Conservation (phyloP, 2,329 filamentous ascomycete genomes). For the Talaromyces rugulosus region DNA sequence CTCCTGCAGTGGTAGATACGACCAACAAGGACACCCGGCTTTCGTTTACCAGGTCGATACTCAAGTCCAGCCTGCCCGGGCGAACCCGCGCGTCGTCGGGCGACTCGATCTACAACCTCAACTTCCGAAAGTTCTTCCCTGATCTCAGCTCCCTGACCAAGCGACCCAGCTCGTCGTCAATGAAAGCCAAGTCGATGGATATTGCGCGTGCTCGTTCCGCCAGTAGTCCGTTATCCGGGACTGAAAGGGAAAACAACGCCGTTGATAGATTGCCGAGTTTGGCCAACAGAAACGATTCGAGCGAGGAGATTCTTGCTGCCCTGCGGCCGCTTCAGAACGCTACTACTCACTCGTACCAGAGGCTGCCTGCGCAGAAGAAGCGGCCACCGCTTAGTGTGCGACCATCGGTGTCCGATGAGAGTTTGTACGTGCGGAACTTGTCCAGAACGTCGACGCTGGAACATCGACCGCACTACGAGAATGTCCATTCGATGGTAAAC, state of each 20-base stretch:
- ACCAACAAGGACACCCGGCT: conserved; percentile 5
- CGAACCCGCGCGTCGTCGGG: conserved; percentile 34
- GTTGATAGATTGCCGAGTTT: neutral
- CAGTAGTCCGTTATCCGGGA: conserved; percentile 9
- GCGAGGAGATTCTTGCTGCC: conserved; percentile 31
- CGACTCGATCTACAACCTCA: conserved; percentile 22
- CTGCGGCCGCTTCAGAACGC: conserved; percentile 25
- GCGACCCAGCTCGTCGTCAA: conserved; percentile 25
- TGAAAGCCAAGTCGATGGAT: conserved; percentile 19
- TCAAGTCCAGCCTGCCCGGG: conserved; percentile 19
- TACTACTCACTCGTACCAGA: conserved; percentile 28
- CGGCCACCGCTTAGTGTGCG: conserved; percentile 41
- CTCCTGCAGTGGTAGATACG: neutral
- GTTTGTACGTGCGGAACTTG: conserved; percentile 65
- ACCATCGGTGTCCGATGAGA: conserved; percentile 70
- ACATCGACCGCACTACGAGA: conserved; percentile 74
- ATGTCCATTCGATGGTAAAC: conserved; percentile 81
- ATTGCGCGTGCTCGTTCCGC: conserved; percentile 6
- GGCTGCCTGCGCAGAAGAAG: conserved; percentile 22
- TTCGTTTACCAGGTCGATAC: conserved; percentile 5
- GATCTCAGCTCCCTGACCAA: conserved; percentile 29
- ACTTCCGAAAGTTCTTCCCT: conserved; percentile 33
- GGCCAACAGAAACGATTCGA: conserved; percentile 8
- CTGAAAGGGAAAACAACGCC: conserved; percentile 13
- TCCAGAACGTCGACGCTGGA: conserved; percentile 79